A percentile compares a stretch with the other conserved stretches of the same genome.
Conservation (phyloP, 352 stramenopile genomes). For the Globisporangium canariense region DNA sequence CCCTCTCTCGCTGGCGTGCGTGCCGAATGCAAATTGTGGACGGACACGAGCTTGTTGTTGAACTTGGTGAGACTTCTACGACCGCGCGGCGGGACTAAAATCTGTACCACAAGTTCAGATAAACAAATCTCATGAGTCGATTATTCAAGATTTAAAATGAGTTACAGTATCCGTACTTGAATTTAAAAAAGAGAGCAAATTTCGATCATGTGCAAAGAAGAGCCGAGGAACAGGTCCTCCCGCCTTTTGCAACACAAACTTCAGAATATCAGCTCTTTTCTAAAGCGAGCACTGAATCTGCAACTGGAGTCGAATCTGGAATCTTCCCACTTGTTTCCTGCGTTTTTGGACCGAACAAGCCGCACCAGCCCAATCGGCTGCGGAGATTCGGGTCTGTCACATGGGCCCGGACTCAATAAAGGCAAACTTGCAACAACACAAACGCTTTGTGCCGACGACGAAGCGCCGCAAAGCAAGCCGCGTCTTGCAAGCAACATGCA, state of each 20-base stretch:
- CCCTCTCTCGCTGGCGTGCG: neutral
- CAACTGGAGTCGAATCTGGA: slow-evolving; percentile 2
- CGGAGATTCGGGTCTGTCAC: slow-evolving; percentile 1
- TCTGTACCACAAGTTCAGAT: too few relatives aligned
- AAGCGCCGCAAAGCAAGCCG: too few relatives aligned
- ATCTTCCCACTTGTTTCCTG: neutral
- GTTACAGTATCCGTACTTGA: neutral
- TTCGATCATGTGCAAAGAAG: neutral
- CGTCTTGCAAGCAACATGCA: too few relatives aligned
- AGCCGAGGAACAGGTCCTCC: neutral
- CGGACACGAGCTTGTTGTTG: neutral
- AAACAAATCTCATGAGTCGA: neutral
- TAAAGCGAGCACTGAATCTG: neutral
- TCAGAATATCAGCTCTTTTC: neutral
- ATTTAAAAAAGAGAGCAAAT: too few relatives aligned
- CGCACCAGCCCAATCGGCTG: neutral
- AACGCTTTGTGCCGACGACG: too few relatives aligned
- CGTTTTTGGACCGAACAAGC: neutral
- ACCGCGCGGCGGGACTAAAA: neutral
- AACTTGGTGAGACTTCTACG: neutral
- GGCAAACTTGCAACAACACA: too few relatives aligned
- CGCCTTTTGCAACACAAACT: neutral
- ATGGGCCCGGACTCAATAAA: neutral
- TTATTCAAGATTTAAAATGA: neutral
- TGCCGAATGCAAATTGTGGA: neutral